These are phyloP conservation scores for Metschnikowia sp. DNA, from an alignment of 805 yeast genomes.

Conservation along the genomic window DNA sequence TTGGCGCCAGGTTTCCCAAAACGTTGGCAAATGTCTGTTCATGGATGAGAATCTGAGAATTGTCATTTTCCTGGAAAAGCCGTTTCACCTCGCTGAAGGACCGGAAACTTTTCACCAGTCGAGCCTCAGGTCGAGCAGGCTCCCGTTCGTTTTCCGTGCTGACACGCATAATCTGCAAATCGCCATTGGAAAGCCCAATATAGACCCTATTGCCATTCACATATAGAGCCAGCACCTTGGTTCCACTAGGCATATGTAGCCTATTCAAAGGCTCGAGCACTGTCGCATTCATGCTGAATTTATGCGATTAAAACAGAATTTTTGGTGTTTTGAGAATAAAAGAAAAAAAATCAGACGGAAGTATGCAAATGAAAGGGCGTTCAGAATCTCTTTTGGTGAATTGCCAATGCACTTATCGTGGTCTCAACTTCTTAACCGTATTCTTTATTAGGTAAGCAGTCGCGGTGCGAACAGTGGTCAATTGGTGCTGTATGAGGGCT, in stretches of 20 bases:
- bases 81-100: constrained; percentile 25
- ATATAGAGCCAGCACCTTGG: constrained; percentile 25
- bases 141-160: constrained; percentile 12
- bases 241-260: constrained; percentile 25
- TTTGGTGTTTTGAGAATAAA: no score
- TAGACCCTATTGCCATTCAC: constrained; percentile 21
- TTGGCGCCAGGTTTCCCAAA: constrained; percentile 16
- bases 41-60: constrained; percentile 15
- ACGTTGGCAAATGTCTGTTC: constrained; percentile 23
- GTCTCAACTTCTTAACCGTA: no score
- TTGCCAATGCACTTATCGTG: no score
- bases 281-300: constrained; percentile 32
- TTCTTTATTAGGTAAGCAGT: no score
- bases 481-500: no score
- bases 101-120: constrained; percentile 17
- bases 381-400: no score
- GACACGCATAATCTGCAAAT: constrained; percentile 25
- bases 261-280: constrained; percentile 36
- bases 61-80: constrained; percentile 21
- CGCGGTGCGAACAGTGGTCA: no score
- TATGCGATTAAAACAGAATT: background rate
- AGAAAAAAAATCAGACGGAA: no score
- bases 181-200: constrained; percentile 37
- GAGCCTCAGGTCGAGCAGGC: constrained; percentile 9
- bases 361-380: no score